Base-by-base conservation (phyloP, 108 stramenopile genomes). In the Nannochloropsis gaditana region DNA sequence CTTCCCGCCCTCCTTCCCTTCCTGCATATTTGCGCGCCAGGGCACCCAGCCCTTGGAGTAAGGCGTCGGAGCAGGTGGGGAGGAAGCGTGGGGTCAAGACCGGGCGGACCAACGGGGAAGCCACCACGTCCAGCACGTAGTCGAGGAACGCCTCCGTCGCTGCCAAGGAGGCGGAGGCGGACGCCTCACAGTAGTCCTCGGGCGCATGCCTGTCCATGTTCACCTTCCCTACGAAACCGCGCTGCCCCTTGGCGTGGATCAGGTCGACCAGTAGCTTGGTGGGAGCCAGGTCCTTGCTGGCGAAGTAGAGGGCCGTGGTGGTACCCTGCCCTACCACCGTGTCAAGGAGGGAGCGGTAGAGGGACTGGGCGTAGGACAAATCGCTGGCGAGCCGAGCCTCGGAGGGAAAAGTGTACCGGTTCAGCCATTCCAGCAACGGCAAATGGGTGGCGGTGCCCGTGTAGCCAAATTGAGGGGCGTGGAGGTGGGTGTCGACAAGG, bases 361-460 rank as follows among this genome's bases (percentile, higher is more conserved):
- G 83, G 17, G 11, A 5, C 21, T 43, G 42, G 41, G 90, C 88
- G 41, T 17, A 11, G 19, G 79, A n/a, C 41, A 17, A 83, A 84
- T 92, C 90, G 11, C 31, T 21, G 15, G 15, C n/a, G 44, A 90
- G 82, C 17, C 82, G 42, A 41, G 11, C 47, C 84, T 93, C 93
- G 41, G 88, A 87, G 42, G 92, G 93, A 80, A 93, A 93, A 11
- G 93, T 92, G 85, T 93, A 93, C 11, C 83, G 82, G 82, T 91
- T 87, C 17, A 93, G 86, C 93, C 93, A 93, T 17, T 85, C 90
- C 90, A 92, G 87, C 41, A 93, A 81, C 9, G 90, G 90, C 80
- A 89, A 85, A 86, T 93, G 91, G 42, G 89, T 92, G 21, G 90
- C 93, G 19, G 93, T 93, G 45, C 93, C 93, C 9, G 92, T 87